Evolutionary conservation across 768 basidiomycete genomes (phyloP), one percentile per base, ranked within the genome.

Genomic region (Dentipellis fragilis): DNA sequence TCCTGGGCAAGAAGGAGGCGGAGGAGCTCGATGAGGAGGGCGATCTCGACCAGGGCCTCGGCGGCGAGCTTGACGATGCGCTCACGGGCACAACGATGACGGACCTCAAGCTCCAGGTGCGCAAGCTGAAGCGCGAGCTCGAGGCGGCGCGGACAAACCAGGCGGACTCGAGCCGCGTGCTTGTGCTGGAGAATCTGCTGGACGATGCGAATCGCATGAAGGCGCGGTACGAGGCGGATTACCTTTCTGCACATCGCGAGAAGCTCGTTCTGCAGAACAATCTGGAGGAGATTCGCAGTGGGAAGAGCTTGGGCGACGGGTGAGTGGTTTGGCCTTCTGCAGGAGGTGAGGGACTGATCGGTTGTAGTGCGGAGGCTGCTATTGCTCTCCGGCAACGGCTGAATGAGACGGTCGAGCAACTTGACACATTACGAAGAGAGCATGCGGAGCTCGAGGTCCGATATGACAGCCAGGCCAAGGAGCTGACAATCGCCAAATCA

Each of bases 161-260:
- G 63, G 85, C 74, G 6, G 90, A 93, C 64, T 76, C 83, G 7
- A 88, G 86, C 58, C 78, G 82, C 23, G 71, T 93, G 5, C 67
- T 93, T 16, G 89, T 95, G n/a, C 73, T 96, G 23, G 92, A 97
- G 71, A 93, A 91, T 64, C 72, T 95, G 54, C 72, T 97, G 54
- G 90, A 93, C 52, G 94, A 97, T 61, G 89, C 93, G 29, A 94
- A 87, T 58, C 75, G 88, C 59, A 86, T 89, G 84, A 95, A 95
- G 74, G 75, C 80, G 34, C 78, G 92, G 34, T 95, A 95, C 63
- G 93, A 97, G 68, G 72, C 75, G 17, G 93, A 96, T 64, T 96
- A 93, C 66, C 74, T 97, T 11, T 76, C 83, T 1, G 83, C 84
- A 14, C 93, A 95, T 66, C 76, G 91, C 39, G 88, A 89, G 68